Percentiles rank a stretch among this genome's conserved stretches.
Conservation (phyloP, 1,284 basidiomycete species). For the Pterulicium gracile region DNA sequence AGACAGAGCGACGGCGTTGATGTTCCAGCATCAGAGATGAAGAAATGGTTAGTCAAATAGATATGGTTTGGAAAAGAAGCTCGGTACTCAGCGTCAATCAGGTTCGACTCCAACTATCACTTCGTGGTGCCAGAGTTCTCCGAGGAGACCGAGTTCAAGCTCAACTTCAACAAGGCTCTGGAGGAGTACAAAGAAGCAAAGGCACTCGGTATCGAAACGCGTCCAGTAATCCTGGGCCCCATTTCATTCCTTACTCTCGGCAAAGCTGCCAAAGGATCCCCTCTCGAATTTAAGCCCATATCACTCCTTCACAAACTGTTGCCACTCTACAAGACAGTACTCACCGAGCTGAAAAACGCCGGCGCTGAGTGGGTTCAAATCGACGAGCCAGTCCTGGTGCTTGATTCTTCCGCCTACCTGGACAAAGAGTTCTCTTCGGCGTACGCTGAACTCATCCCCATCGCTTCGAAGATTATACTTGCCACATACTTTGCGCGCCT, state of each 20-base stretch:
- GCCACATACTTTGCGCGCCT: conserved; percentile 97
- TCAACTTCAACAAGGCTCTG: conserved; percentile 92
- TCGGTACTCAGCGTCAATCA: conserved; percentile 21
- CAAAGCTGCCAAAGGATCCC: conserved; percentile 84
- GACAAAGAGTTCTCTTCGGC: conserved; percentile 77
- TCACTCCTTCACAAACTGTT: conserved; percentile 85
- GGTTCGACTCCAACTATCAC: conserved; percentile 99
- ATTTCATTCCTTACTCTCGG: conserved; percentile 93
- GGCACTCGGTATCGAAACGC: conserved; percentile 81
- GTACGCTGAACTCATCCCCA: conserved; percentile 76
- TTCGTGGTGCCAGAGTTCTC: conserved; percentile 97
- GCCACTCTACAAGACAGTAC: conserved; percentile 87
- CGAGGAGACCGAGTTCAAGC: conserved; percentile 87
- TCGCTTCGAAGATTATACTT: conserved; percentile 86
- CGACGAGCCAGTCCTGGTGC: conserved; percentile 94
- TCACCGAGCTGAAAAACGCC: conserved; percentile 85
- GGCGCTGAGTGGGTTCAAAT: conserved; percentile 94
- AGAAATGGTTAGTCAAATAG: conserved; percentile 72
- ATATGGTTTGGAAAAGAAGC: too few species aligned
- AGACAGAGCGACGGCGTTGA: conserved; percentile 93
- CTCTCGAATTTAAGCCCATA: conserved; percentile 83
- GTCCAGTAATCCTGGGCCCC: conserved; percentile 94
- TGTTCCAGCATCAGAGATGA: conserved; percentile 98
- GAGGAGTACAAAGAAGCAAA: conserved; percentile 96
- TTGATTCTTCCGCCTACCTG: conserved; percentile 75